Percentiles rank a stretch among this genome's conserved stretches.
phyloP scores from a whole-genome alignment of 2,329 filamentous ascomycete species.

The Apiospora rasikravindrae region DNA sequence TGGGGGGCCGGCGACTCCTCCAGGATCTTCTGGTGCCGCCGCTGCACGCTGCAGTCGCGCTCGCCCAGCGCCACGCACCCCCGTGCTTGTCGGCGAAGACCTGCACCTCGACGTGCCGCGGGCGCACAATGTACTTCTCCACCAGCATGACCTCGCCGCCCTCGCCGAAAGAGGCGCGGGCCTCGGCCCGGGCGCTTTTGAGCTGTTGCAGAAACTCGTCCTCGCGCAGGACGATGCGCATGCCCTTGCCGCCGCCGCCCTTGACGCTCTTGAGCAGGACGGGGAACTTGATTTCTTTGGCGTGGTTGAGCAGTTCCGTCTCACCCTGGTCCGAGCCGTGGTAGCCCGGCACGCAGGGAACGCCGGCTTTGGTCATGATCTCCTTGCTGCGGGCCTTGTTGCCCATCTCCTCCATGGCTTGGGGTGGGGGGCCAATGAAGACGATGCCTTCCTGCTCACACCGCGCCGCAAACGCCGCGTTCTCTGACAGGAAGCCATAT shows the following conservation, averaged over 20 bases:
- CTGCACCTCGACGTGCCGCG: constrained; percentile 88
- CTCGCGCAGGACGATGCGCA: constrained; percentile 74
- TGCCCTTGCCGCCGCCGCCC: constrained; percentile 84
- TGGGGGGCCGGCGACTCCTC: constrained; percentile 86
- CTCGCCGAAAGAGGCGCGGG: constrained; percentile 80
- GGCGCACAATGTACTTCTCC: constrained; percentile 80
- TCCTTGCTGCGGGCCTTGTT: constrained; percentile 80
- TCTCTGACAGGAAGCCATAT: constrained; percentile 96
- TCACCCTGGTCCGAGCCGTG: constrained; percentile 84
- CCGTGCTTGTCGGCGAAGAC: constrained; percentile 85
- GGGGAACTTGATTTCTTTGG: constrained; percentile 71
- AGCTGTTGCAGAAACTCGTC: constrained; percentile 75
- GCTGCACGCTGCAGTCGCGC: constrained; percentile 85
- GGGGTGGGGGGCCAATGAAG: constrained; percentile 89
- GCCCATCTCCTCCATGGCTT: constrained; percentile 76
- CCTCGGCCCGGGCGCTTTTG: constrained; percentile 75
- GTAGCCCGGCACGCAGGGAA: constrained; percentile 95
- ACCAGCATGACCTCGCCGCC: constrained; percentile 81
- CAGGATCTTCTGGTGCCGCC: constrained; percentile 88
- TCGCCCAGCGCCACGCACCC: constrained; percentile 85
- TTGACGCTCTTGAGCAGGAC: constrained; percentile 81
- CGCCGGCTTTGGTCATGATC: constrained; percentile 94
- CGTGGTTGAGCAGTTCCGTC: constrained; percentile 66
- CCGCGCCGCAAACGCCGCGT: constrained; percentile 84
- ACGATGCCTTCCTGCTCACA: constrained; percentile 89